These are phyloP conservation scores for Hemerocallis citrina DNA, from an alignment of 106 monocot species.

Conservation along the genomic window DNA sequence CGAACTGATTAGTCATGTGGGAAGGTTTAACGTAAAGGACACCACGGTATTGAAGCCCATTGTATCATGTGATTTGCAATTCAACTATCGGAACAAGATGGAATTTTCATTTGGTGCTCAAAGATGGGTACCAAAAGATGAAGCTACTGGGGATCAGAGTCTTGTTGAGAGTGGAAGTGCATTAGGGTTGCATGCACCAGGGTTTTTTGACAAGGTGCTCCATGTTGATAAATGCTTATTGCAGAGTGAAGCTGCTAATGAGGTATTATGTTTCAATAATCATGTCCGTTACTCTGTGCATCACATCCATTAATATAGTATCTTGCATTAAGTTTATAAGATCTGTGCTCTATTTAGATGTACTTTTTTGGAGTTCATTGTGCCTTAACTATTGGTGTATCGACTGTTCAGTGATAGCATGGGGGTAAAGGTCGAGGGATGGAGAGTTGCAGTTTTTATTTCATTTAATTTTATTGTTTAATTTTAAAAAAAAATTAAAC, in stretches of 20 bases:
- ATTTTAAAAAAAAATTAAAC: too few relatives aligned
- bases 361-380: too few relatives aligned
- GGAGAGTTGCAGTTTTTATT: too few relatives aligned
- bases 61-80: slow-evolving; percentile 65
- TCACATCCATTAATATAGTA: too few relatives aligned
- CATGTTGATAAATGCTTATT: slow-evolving; percentile 82
- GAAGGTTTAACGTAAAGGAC: slow-evolving; percentile 53
- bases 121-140: slow-evolving; percentile 53
- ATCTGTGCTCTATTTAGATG: too few relatives aligned
- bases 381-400: too few relatives aligned
- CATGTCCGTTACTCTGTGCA: too few relatives aligned
- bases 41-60: slow-evolving; percentile 47
- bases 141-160: slow-evolving; percentile 9
- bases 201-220: slow-evolving; percentile 92
- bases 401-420: too few relatives aligned
- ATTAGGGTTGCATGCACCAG: slow-evolving; percentile 93
- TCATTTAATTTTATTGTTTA: too few relatives aligned
- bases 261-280: too few relatives aligned
- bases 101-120: slow-evolving; percentile 88
- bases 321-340: too few relatives aligned
- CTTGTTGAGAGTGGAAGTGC: slow-evolving; percentile 26
- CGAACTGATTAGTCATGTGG: slow-evolving; percentile 68
- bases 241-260: slow-evolving; percentile 79
- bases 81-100: slow-evolving; percentile 95
- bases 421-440: too few relatives aligned